Evolutionary conservation across 1,284 basidiomycete species (phyloP), one percentile per base, ranked within the genome.

Genomic region (Sporisorium scitamineum): DNA sequence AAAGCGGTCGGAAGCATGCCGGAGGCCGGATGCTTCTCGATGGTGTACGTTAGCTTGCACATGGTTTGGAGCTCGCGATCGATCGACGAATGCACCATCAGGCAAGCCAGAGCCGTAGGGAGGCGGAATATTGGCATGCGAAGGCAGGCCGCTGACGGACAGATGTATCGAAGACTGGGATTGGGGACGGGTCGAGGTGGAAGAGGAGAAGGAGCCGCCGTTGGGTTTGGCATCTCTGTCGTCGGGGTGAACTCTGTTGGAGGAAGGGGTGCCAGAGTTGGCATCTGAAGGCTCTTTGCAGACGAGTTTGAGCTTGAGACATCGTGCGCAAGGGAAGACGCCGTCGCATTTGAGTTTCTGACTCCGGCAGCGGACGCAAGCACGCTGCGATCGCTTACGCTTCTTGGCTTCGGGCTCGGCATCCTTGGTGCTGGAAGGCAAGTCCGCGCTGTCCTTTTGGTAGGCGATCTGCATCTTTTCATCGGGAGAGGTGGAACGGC

Each of bases 271-370:
- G 41, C 47, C 58, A 0, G 62, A 20, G 26, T 59, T 68, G 29
- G 64, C 51, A 22, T 76, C 73, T 26, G 64, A 70, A 2, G 73
- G 73, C 58, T 76, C 73, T 57, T 68, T 70, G 64, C 73, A 76
- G 4, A 70, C 64, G 7, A 76, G 61, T 52, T 76, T 76, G 52
- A 76, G 64, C 54, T 76, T 76, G 51, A 70, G 61, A 41, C 73
- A 76, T 27, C 73, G 54, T 3, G 63, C 73, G 45, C 73, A 76
- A 2, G 73, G 73, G 27, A 76, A 76, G 18, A 76, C 73, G 34
- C 73, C 73, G 27, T 76, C 73, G 37, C 73, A 76, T 27, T 76
- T 76, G 50, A 76, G 73, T 54, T 76, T 76, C 52, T 76, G 73
- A 37, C 73, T 68, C 14, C 68, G 67, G 22, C 73, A 76, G 4